Conservation (phyloP, 129 eudicot species). For the Tagetes patula region DNA sequence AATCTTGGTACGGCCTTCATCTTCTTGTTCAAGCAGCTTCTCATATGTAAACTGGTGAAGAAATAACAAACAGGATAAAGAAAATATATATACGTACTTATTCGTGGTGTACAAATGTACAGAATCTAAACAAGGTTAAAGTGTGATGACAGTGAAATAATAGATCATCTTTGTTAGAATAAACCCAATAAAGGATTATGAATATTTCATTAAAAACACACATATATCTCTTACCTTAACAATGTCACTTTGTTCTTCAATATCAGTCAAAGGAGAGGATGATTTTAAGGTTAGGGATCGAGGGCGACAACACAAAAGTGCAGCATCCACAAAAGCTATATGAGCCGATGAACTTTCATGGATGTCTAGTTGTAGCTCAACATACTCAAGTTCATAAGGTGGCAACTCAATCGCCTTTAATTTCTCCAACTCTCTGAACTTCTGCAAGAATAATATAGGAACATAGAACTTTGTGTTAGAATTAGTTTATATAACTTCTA, state of each 20-base stretch:
- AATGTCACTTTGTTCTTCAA: not conserved
- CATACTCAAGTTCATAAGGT: no score
- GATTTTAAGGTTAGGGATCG: no score
- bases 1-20: not conserved
- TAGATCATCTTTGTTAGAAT: not conserved
- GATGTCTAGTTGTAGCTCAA: no score
- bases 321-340: no score
- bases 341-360: no score
- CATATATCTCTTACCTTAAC: not conserved
- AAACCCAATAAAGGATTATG: not conserved
- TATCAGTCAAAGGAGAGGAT: not conserved
- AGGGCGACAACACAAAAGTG: no score
- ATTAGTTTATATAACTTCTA: not conserved
- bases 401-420: not conserved
- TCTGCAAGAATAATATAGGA: not conserved
- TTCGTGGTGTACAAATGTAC: no score
- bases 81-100: not conserved
- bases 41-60: not conserved
- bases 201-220: not conserved
- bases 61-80: not conserved
- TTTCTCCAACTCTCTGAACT: not conserved
- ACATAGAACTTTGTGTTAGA: not conserved
- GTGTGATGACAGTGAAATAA: not conserved
- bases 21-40: slow-evolving; percentile 17
- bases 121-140: no score